Evolutionary conservation across 306 rosid genomes (phyloP), one percentile per base, ranked within the genome.

Genomic region (Begonia masoniana): DNA sequence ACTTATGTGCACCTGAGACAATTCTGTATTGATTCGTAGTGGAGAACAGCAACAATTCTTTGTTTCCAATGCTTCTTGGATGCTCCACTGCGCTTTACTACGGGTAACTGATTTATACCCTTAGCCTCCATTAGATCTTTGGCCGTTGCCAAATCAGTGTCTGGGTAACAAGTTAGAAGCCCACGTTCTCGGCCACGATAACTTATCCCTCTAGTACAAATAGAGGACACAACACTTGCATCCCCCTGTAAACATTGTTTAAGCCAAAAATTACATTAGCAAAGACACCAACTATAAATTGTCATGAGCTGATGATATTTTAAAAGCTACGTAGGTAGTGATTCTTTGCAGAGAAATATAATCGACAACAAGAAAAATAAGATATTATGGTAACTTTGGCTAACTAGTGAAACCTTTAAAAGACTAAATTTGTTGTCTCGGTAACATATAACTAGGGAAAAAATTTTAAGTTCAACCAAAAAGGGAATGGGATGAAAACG

Each of bases 41-140:
- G 82, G 59, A 86, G 99, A 66, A 91, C 65, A 53, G 94, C 99
- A 55, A 77, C 77, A 23, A 79, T 67, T 80, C 78, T 83, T 60
- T 70, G 78, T 68, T 81, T 91, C 63, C 70, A 69, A 64, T 76
- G 84, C 58, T 70, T 75, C 10, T 24, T 26, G n/a, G 39, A 63
- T 58, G 58, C 76, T 53, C 71, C 71, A 47, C 78, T 58, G 12
- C 71, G 99, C 72, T 77, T 80, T 63, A 91, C 96, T 63, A 91
- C 96, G 0, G 99, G 99, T 56, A 91, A 76, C 72, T 91, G 99
- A 67, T 80, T 86, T 61, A 83, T 59, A 56, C 82, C 99, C 72
- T 72, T 86, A 55, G 99, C 99, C 70, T 91, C 99, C 96, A 91
- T 91, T 61, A 91, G 81, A 56, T 91, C 96, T 76, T 75, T 83